Evolutionary conservation across 1,139 yeast genomes (phyloP), one percentile per base, ranked within the genome.

Genomic region (Yarrowia galli): DNA sequence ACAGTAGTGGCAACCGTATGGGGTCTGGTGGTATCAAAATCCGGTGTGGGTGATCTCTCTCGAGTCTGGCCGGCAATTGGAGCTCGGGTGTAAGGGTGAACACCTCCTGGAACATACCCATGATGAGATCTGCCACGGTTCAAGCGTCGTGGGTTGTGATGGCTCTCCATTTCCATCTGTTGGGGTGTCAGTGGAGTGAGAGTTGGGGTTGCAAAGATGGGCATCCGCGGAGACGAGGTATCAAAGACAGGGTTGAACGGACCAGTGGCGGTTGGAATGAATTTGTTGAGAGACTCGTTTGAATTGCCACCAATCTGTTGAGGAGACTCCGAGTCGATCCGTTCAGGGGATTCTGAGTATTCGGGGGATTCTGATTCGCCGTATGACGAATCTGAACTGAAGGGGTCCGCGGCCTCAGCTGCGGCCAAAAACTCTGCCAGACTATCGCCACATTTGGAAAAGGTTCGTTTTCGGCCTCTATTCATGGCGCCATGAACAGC

Each of bases 111-210:
- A 10, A 58, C 28, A 12, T 58, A 58, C 2, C 64, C 64, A 43
- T 58, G 64, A 16, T 58, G 64, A 9, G 64, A 58, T 28, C 64
- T 42, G 16, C 64, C 64, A 4, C 64, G 45, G n/a, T 58, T 58
- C 4, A 58, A 22, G 2, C 64, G 18, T 15, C 64, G 36, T 2
- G 64, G 64, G 64, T 20, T 58, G 32, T 42, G 64, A 1, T 43
- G 25, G n/a, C 40, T 43, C 28, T 58, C 64, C 49, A 58, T 25
- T 10, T 58, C 51, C 42, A 20, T 15, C 25, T 58, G 64, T 8
- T 58, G 40, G 9, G 64, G 64, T 2, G 64, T 58, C 36, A 58
- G 25, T 6, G 51, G 48, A 1, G 64, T 25, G 42, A 16, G 40
- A 3, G 64, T 43, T 9, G 42, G 49, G 9, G 51, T 40, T 7